Conservation (phyloP, 352 stramenopile species). For the Phytophthora palmivora region DNA sequence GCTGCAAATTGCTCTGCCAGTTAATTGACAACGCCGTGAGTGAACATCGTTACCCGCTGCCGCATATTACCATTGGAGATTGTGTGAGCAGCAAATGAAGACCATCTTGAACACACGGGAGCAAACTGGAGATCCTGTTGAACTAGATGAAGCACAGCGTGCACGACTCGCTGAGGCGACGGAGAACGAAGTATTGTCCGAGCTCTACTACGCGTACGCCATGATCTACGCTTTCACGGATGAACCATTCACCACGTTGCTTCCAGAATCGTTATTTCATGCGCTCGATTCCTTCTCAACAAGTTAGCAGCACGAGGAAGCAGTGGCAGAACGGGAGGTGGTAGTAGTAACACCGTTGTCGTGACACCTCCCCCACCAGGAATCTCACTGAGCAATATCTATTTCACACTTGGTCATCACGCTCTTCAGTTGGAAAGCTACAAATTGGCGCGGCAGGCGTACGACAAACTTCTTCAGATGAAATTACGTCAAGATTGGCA, state of each 20-base stretch:
- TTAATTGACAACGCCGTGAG: constrained; percentile 90
- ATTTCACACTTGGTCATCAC: constrained; percentile 95
- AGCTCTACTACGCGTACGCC: constrained; percentile 95
- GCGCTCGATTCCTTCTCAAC: constrained; percentile 94
- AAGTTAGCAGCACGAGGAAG: constrained; percentile 53
- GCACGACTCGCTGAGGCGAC: constrained; percentile 43
- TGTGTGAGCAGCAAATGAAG: constrained; percentile 85
- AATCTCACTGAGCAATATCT: constrained; percentile 91
- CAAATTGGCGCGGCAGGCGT: constrained; percentile 93
- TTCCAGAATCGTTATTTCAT: constrained; percentile 94
- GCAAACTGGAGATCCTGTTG: constrained; percentile 9
- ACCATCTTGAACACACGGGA: constrained; percentile 34
- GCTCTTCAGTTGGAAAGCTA: constrained; percentile 91
- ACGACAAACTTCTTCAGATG: constrained; percentile 93
- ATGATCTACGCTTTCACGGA: constrained; percentile 94
- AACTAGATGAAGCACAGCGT: constrained; percentile 40
- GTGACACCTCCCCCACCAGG: constrained; percentile 61
- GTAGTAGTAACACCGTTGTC: constrained; percentile 21
- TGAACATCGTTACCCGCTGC: constrained; percentile 90
- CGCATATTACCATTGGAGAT: constrained; percentile 94
- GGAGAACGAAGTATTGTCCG: constrained; percentile 80
- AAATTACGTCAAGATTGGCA: constrained; percentile 89
- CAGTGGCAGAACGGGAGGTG: constrained; percentile 26
- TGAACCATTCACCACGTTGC: constrained; percentile 93
- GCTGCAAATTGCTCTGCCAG: constrained; percentile 82